These are phyloP conservation scores for Fusarium transvaalense DNA, from an alignment of 2,329 filamentous ascomycete species.

Conservation along the genomic window DNA sequence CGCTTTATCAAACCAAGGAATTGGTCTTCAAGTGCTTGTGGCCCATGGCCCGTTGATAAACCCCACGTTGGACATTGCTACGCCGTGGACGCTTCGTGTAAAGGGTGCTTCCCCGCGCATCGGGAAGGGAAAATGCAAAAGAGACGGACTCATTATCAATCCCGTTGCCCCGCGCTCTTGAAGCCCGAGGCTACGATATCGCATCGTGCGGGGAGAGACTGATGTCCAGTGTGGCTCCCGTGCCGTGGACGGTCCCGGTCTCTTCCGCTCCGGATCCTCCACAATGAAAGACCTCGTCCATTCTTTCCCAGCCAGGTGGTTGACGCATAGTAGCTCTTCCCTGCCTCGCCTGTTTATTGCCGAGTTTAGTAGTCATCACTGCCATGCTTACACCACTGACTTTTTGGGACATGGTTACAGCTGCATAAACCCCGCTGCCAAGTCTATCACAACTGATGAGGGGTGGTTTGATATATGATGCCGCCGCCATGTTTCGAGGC, in stretches of 20 bases:
- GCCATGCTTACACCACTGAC: conserved; percentile 38
- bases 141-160: conserved; percentile 42
- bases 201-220: conserved; percentile 44
- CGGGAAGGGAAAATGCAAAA: conserved; percentile 27
- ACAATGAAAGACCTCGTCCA: conserved; percentile 39
- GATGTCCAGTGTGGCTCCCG: conserved; percentile 35
- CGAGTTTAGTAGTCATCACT: conserved; percentile 39
- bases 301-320: conserved; percentile 46
- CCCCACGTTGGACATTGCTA: conserved; percentile 49
- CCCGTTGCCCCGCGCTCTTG: conserved; percentile 46
- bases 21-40: conserved; percentile 29
- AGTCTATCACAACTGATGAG: conserved; percentile 38
- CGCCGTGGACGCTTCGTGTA: conserved; percentile 42
- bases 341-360: conserved; percentile 38
- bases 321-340: conserved; percentile 42
- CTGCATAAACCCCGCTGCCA: conserved; percentile 38
- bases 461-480: conserved; percentile 40
- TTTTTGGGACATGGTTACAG: conserved; percentile 38
- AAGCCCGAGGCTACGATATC: conserved; percentile 43
- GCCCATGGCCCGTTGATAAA: conserved; percentile 48
- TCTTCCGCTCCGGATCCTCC: conserved; percentile 44
- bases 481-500: conserved; percentile 46
- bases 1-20: conserved; percentile 38
- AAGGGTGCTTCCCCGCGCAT: conserved; percentile 40
- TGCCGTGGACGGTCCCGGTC: conserved; percentile 46